Base-by-base conservation (phyloP, 257 asterid genomes). In the Solanum virginianum region DNA sequence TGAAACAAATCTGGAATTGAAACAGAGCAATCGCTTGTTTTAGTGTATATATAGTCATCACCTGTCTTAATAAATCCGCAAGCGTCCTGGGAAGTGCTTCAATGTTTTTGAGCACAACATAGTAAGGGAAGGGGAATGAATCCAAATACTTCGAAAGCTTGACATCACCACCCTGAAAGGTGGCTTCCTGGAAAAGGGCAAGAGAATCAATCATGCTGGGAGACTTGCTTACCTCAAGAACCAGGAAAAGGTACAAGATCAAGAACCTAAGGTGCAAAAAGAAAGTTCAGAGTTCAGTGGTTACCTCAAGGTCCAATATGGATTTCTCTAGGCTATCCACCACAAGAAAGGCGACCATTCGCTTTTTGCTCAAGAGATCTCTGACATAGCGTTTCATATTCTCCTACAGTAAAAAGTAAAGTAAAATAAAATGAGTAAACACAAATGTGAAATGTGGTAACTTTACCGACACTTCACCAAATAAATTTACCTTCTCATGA, bases 31-130 rank as follows among this genome's bases (percentile, higher is more conserved):
- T 36, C 8, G 18, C 45, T 45, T 7, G 13, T 3, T 54, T 22
- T 49, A 18, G 41, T 6, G 13, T 82, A 11, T 59, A 59, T 32
- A 32, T 32, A 32, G 41, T 36, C 6, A 85, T 82, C 86, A 95
- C 99, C 87, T 95, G 99, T 95, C 98, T 93, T 87, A 97, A 80
- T 51, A 97, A 94, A 87, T 95, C 98, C 4, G 97, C 98, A 2
- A 95, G 95, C 10, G 98, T 92, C 82, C 95, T 86, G 14, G 99
- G 99, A 87, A 97, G 99, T 26, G 97, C 97, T 83, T 93, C 97
- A 17, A 93, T 92, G 89, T 95, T 92, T 92, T 90, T 94, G 84
- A 97, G 91, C 59, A 97, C 97, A 56, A 92, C 93, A 59, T 95
- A 95, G 88, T 84, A 95, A 1, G 98, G 98, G 91, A 96, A 96